Evolutionary conservation across 106 monocot species (phyloP), one percentile per base, ranked within the genome.

Genomic region (Iris macrosiphon): DNA sequence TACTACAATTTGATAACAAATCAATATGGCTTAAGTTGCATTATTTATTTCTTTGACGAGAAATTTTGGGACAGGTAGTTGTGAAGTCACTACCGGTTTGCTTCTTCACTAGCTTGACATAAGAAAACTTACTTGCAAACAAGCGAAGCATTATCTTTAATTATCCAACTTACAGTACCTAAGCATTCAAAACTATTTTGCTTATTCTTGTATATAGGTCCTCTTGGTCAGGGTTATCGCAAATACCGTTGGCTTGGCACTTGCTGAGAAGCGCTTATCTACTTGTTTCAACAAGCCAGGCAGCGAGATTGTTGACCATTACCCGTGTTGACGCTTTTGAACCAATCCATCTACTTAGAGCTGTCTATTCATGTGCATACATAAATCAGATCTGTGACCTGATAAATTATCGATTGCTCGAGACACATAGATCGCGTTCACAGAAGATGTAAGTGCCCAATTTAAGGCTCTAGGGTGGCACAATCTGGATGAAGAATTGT

Each of bases 391-490:
- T n/a, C n/a, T n/a, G n/a, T n/a, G n/a, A n/a, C n/a, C 22, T 50
- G 6, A 37, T 30, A 18, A 42, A 8, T 29, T 94, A 27, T 94
- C 93, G 15, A 94, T 88, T 58, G 93, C 88, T 46, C 88, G 93
- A 52, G 88, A 94, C 74, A 94, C 93, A 17, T 88, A 94, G 61
- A 88, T 94, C 71, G 84, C 93, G 8, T 94, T 94, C 56, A 84
- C 93, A 1, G 93, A 94, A 68, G 93, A 94, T 65, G 93, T 94
- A 12, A 79, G 44, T 40, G 73, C 88, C 4, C 88, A 88, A 9
- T 94, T 88, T 64, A 88, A 94, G 50, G 77, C 93, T 58, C 93
- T 94, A 18, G 93, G 93, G 9, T 94, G 93, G 93, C 93, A 94
- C 93, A 0, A 88, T 94, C 60, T 94, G 93, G 93, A 88, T 94